Evolutionary conservation across 2,329 filamentous ascomycete species (phyloP).

Genomic region (Colletotrichum salicis): DNA sequence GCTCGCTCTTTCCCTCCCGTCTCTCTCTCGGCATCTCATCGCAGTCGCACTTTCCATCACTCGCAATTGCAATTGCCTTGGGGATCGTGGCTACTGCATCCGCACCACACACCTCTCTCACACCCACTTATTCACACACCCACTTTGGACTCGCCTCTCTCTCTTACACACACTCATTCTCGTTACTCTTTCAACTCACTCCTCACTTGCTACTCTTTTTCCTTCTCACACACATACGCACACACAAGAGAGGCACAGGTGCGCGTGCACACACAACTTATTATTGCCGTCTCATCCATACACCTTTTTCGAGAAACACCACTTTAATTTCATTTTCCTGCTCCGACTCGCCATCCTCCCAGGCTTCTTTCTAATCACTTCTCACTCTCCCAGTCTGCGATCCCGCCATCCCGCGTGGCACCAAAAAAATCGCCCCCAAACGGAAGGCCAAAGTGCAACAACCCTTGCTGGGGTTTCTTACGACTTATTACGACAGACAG

Average conservation of each 20-base stretch:
- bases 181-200: background rate
- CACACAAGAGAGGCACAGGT: background rate
- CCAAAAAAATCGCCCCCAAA: background rate
- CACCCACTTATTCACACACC: constrained; percentile 31
- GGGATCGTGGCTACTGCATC: constrained; percentile 10
- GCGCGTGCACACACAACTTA: background rate
- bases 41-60: background rate
- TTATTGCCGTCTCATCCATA: constrained; percentile 27
- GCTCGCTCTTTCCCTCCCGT: background rate
- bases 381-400: background rate
- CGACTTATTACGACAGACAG: background rate
- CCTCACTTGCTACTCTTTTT: constrained; percentile 1
- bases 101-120: constrained; percentile 28
- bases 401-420: constrained; percentile 8
- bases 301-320: constrained; percentile 7
- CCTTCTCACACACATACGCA: background rate
- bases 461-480: background rate
- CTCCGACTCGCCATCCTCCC: background rate
- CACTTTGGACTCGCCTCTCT: constrained; percentile 12
- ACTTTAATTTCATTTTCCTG: background rate
- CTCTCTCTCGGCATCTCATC: background rate
- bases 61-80: background rate
- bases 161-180: background rate
- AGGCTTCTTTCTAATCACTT: background rate
- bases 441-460: background rate